A percentile compares a stretch with the other conserved stretches of the same genome.
Conservation (phyloP, 441 rosid genomes). For the Sinapis alba region DNA sequence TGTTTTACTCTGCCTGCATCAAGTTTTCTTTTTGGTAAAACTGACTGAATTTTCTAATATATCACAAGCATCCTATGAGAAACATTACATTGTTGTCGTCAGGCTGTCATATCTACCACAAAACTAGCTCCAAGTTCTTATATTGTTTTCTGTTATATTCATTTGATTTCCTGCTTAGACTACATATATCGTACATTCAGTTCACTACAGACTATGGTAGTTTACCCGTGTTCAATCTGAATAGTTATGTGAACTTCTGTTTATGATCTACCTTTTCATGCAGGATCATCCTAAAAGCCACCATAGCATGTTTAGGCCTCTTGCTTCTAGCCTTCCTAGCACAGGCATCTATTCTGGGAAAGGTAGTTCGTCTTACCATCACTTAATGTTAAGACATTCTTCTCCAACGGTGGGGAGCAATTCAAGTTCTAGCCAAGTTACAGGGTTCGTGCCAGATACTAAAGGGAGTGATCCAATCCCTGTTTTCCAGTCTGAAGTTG, state of each 20-base stretch:
- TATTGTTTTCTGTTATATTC: too few species aligned
- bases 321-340: constrained; percentile 95
- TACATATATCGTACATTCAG: background rate
- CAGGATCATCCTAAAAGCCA: constrained; percentile 93
- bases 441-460: constrained; percentile 51
- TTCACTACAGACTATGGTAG: background rate
- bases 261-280: constrained; percentile 35
- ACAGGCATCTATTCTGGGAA: constrained; percentile 81
- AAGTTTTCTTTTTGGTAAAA: too few species aligned
- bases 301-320: constrained; percentile 98
- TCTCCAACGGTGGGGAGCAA: constrained; percentile 70
- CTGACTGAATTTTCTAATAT: too few species aligned
- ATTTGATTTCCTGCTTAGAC: constrained; percentile 24
- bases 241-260: constrained; percentile 12
- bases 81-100: too few species aligned
- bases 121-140: too few species aligned
- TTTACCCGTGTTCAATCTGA: background rate
- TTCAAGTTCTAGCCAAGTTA: constrained; percentile 68
- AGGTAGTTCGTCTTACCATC: constrained; percentile 57
- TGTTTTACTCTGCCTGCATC: constrained; percentile 15
- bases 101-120: too few species aligned
- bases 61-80: too few species aligned
- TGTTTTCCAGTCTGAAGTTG: constrained; percentile 48
- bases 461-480: constrained; percentile 57
- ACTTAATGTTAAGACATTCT: constrained; percentile 71